Evolutionary conservation across 164 flowering plant genomes (phyloP), one percentile per base, ranked within the genome.

Genomic region (Saururus chinensis): DNA sequence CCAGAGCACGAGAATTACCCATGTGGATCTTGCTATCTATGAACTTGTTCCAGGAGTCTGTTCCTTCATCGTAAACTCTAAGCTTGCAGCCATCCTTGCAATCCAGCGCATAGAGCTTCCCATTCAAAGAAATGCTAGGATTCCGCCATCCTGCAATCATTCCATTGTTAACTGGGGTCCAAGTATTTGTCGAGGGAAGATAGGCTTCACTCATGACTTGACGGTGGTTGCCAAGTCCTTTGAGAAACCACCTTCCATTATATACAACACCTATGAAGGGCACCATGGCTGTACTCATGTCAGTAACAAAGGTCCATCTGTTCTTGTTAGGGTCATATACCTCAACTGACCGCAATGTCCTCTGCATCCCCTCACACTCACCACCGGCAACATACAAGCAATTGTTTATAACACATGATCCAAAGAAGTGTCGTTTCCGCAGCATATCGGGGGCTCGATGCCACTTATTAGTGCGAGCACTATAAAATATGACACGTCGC

Each of bases 371-470:
- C 67, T 90, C 95, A 74, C 93, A 84, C 65, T 90, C 97, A 17
- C 97, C 97, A 53, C 95, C 97, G 11, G 97, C 95, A 62, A 90
- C 97, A 70, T 88, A 88, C 8, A 90, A 82, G 65, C 91, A 84
- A 67, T 90, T 90, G 59, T 90, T 85, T 45, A 90, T 86, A 19
- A 88, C 95, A 76, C 93, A 86, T 30, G 87, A 84, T 26, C 97
- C 97, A 65, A 88, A 90, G 58, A 83, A 81, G 66, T 90, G 97
- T 19, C 97, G 85, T 63, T 77, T 86, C 42, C 97, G 77, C 57
- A 88, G 85, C 97, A 90, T 90, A 60, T 84, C 88, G 9, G 95
- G 95, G 8, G 92, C 97, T 37, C 89, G 72, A 49, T 87, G 95
- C 97, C 97, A 90, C 66, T 84, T 88, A 62, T 90, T 90, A 41